These are phyloP conservation scores for Lasiodiplodia sp. DNA, from an alignment of 2,329 filamentous ascomycete genomes.

Conservation along the genomic window DNA sequence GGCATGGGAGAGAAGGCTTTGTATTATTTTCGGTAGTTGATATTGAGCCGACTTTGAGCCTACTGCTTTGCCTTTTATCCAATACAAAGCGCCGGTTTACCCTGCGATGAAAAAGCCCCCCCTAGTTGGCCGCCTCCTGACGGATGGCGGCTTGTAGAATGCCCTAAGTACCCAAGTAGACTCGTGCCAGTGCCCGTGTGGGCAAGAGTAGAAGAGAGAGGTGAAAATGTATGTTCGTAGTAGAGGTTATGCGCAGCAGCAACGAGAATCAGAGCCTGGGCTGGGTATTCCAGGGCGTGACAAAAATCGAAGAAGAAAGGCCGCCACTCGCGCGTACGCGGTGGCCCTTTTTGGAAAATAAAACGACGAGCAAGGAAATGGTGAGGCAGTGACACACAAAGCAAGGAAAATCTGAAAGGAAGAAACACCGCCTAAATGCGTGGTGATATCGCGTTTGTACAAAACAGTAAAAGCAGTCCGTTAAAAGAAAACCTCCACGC, in stretches of 20 bases:
- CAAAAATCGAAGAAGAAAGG: slow-evolving; percentile 18
- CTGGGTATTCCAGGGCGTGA: slow-evolving; percentile 17
- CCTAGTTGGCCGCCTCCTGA: slow-evolving; percentile 19
- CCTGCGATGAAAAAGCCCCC: slow-evolving; percentile 13
- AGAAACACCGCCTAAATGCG: slow-evolving; percentile 29
- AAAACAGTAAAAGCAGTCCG: slow-evolving; percentile 24
- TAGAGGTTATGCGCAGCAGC: slow-evolving; percentile 23
- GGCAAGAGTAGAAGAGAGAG: slow-evolving; percentile 23
- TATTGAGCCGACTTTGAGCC: slow-evolving; percentile 17
- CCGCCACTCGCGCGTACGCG: slow-evolving; percentile 10
- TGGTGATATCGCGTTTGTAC: slow-evolving; percentile 30
- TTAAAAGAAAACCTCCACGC: slow-evolving; percentile 27
- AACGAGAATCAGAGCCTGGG: slow-evolving; percentile 23
- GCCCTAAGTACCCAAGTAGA: slow-evolving; percentile 23
- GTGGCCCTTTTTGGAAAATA: background rate
- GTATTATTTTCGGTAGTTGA: slow-evolving; percentile 16
- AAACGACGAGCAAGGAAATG: slow-evolving; percentile 22
- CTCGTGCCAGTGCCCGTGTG: slow-evolving; percentile 22
- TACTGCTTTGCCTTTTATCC: slow-evolving; percentile 15
- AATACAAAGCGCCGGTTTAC: slow-evolving; percentile 25
- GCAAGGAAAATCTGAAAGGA: slow-evolving; percentile 16
- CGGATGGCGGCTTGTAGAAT: slow-evolving; percentile 14
- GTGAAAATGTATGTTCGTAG: slow-evolving; percentile 19
- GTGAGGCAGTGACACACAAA: slow-evolving; percentile 20
- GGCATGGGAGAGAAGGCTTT: slow-evolving; percentile 11